phyloP scores from a whole-genome alignment of 352 stramenopile species.

The Phytophthora pini region DNA sequence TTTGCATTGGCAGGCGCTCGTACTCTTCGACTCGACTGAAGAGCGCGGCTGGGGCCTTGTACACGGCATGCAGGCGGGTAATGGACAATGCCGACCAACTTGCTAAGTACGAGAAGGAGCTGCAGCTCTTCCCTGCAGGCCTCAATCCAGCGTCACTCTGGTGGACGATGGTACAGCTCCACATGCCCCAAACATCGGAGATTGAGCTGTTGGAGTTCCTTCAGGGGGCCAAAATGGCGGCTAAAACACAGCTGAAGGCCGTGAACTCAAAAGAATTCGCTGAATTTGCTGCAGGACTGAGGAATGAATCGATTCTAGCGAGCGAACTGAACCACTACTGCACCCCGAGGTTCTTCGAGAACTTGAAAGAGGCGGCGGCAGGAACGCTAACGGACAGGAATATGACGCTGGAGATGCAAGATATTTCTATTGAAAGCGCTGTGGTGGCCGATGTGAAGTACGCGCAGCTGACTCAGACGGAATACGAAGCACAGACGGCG shows the following conservation, averaged over 20 bases:
- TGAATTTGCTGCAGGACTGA: slow-evolving; percentile 29
- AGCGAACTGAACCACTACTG: slow-evolving; percentile 35
- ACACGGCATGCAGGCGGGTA: slow-evolving; percentile 21
- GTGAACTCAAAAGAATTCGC: slow-evolving; percentile 50
- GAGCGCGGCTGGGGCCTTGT: slow-evolving; percentile 22
- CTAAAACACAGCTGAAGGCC: slow-evolving; percentile 35
- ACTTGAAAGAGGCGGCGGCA: slow-evolving; percentile 26
- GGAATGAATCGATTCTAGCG: slow-evolving; percentile 9
- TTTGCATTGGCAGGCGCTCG: slow-evolving; percentile 10
- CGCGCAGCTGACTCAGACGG: slow-evolving; percentile 39
- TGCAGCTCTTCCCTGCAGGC: slow-evolving; percentile 35
- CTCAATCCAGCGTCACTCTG: slow-evolving; percentile 30
- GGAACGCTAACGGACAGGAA: slow-evolving; percentile 32
- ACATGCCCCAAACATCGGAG: slow-evolving; percentile 38
- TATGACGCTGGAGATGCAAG: slow-evolving; percentile 47
- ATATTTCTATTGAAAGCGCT: slow-evolving; percentile 37
- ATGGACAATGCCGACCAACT: slow-evolving; percentile 26
- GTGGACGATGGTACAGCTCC: slow-evolving; percentile 43
- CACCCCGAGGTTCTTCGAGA: slow-evolving; percentile 37
- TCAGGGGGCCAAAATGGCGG: slow-evolving; percentile 35
- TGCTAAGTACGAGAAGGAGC: slow-evolving; percentile 30
- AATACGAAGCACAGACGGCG: slow-evolving; percentile 38
- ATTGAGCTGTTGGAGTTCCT: slow-evolving; percentile 54
- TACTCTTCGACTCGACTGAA: slow-evolving; percentile 27
- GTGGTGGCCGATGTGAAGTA: slow-evolving; percentile 38